Evolutionary conservation across 2,329 filamentous ascomycete genomes (phyloP), one percentile per base, ranked within the genome.

Genomic region (Plenodomus biglobosus): DNA sequence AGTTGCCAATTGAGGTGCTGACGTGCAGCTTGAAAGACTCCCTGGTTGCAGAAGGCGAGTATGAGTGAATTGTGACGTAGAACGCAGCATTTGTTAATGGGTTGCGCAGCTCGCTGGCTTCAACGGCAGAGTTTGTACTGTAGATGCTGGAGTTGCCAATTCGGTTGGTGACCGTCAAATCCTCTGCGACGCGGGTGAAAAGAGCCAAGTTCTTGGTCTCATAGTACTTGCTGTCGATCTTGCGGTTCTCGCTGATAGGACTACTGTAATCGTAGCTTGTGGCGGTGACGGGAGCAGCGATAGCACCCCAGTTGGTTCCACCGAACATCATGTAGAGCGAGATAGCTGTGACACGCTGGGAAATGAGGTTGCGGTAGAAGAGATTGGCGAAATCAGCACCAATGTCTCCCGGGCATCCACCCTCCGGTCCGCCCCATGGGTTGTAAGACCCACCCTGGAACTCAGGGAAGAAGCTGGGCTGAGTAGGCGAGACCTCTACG

Each of bases 241-340:
- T 72, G 11, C 83, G 76, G 56, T 80, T 80, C 60, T 85, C 82
- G 1, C 79, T 80, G 15, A 86, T 82, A 0, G 83, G 82, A 3
- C 81, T 79, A 4, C 79, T 82, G 62, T 86, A 86, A 61, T 86
- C 84, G 55, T 86, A 86, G 24, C 80, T 84, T 2, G 79, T 81
- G 1, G 78, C 81, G 22, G 82, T 81, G 1, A 81, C 78, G 0
- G 83, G 81, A 3, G 78, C 77, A 11, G 81, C 79, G 22, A 84
- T 70, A 40, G 78, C 78, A 4, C 83, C 83, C 82, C 82, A 85
- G 52, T 81, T 85, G 0, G 84, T 86, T 2, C 84, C 84, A 3
- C 84, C 84, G 43, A 79, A 86, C 42, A 84, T 69, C 82, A 86
- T 86, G 62, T 86, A 86, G 1, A 86, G 65, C 22, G 78, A 84